phyloP scores from a whole-genome alignment of 768 basidiomycete species.

The Infundibulicybe gibba region DNA sequence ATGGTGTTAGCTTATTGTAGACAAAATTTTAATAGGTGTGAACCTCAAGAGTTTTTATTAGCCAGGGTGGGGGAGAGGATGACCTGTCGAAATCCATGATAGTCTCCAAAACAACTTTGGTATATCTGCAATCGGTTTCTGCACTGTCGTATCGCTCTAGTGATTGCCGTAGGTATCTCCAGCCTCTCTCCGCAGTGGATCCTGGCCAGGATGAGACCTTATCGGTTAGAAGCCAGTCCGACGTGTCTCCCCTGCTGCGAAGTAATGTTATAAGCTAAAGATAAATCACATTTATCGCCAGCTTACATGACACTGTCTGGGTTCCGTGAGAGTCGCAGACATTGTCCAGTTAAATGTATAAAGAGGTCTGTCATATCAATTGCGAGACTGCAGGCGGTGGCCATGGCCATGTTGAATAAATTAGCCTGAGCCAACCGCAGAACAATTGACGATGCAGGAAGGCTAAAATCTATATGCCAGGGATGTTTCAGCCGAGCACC shows the following conservation, averaged over 20 bases:
- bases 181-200: conserved; percentile 72
- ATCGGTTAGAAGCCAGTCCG: conserved; percentile 83
- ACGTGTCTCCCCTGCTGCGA: conserved; percentile 62
- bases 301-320: conserved; percentile 57
- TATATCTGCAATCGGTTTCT: conserved; percentile 72
- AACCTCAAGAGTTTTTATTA: conserved; percentile 75
- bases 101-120: conserved; percentile 72
- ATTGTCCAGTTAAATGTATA: conserved; percentile 70
- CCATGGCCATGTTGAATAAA: conserved; percentile 76
- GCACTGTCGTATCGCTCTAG: conserved; percentile 74
- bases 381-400: conserved; percentile 67
- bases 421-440: conserved; percentile 75
- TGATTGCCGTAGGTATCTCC: conserved; percentile 83
- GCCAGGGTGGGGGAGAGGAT: conserved; percentile 75
- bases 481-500: not conserved
- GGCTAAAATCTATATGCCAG: conserved; percentile 42
- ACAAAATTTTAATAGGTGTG: conserved; percentile 2
- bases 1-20: conserved; percentile 1
- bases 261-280: conserved; percentile 7
- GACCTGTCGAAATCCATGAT: conserved; percentile 65
- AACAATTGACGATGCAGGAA: conserved; percentile 64
- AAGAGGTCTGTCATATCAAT: conserved; percentile 91
- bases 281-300: conserved; percentile 6
- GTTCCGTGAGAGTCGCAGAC: conserved; percentile 68
- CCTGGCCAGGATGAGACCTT: conserved; percentile 84